Base-by-base conservation (phyloP, 164 flowering plant species). In the Santalum album region DNA sequence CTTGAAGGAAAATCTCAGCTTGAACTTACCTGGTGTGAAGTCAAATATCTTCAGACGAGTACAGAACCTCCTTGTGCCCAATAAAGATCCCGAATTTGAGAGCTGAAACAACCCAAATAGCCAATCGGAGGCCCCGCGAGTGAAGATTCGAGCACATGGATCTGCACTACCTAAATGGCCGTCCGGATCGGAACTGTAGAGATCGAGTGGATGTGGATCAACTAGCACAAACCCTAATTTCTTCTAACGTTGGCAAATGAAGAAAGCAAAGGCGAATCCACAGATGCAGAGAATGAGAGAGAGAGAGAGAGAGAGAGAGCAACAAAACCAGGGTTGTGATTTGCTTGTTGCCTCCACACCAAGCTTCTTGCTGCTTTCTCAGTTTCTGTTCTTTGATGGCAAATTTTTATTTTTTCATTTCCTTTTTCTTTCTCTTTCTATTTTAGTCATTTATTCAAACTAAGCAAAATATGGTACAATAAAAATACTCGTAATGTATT, bases 301-400 rank as follows among this genome's bases (percentile, higher is more conserved):
- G 42, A 38, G 42, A 38, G 42, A 63, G 52, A 49, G 45, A 46
- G 53, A 53, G 12, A 24, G 39, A 55, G 54, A 21, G 16, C n/a
- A 18, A 7, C 27, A 44, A 10, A 23, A 50, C 54, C 54, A 22
- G 47, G 10, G 53, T 29, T 21, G 34, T 48, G 72, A 64, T 68
- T 66, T 66, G 73, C 66, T 66, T 64, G 58, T 74, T 69, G 51
- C 69, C 74, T 66, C 58, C 55, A 20, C 62, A 64, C 56, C 74
- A 71, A 70, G 77, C 74, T 70, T 72, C 53, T 56, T n/a, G n/a
- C n/a, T n/a, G 57, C 65, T 62, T 42, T 56, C 52, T 36, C 58
- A n/a, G 49, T 17, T 23, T 46, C 39, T 57, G 32, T 17, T n/a
- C 29, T 29, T 20, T 29, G 11, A n/a, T n/a, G n/a, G n/a, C n/a